Evolutionary conservation across 768 basidiomycete genomes (phyloP).

Genomic region (Kwoniella bestiolae): DNA sequence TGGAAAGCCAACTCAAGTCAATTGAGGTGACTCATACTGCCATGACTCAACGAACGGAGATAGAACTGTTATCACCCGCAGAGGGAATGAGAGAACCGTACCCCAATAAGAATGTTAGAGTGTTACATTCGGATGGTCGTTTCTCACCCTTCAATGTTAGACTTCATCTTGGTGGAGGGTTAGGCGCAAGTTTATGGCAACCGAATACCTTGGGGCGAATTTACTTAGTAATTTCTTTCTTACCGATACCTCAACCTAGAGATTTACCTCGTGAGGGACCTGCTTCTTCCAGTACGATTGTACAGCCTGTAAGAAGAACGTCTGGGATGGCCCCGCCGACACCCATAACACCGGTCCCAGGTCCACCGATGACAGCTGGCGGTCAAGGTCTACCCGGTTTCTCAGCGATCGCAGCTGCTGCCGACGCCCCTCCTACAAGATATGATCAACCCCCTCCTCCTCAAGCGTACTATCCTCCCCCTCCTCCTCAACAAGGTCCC

Average conservation of each 20-base stretch:
- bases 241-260: constrained; percentile 28
- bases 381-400: constrained; percentile 27
- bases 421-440: constrained; percentile 21
- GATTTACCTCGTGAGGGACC: constrained; percentile 14
- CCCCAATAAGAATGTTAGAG: constrained; percentile 46
- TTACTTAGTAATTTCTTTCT: constrained; percentile 40
- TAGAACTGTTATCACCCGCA: constrained; percentile 44
- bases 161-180: constrained; percentile 48
- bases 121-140: constrained; percentile 34
- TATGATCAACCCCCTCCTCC: constrained; percentile 17
- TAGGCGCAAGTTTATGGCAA: constrained; percentile 43
- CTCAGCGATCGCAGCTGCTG: constrained; percentile 25
- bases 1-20: constrained; percentile 27
- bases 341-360: constrained; percentile 16
- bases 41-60: constrained; percentile 34
- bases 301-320: constrained; percentile 9
- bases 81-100: constrained; percentile 52
- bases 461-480: constrained; percentile 23
- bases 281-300: background rate
- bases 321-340: constrained; percentile 25
- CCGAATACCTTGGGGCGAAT: constrained; percentile 31
- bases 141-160: constrained; percentile 47
- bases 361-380: constrained; percentile 4
- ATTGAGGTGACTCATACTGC: constrained; percentile 36
- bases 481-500: background rate